Evolutionary conservation across 2,329 filamentous ascomycete species (phyloP).

Genomic region (Ophiostoma populinum): DNA sequence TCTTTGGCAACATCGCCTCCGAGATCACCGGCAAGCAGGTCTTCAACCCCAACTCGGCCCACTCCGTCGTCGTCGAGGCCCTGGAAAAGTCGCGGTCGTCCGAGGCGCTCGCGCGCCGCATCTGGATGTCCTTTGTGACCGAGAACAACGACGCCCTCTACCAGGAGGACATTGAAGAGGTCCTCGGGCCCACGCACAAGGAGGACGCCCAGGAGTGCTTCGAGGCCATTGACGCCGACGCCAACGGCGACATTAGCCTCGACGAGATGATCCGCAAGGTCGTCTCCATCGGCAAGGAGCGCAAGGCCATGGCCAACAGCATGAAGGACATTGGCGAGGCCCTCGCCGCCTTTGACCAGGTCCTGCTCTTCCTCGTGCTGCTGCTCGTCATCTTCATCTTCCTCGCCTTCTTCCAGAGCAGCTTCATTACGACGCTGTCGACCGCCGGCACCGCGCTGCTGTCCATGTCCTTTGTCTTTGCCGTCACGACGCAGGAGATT

Average conservation of each 20-base stretch:
- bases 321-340: constrained; percentile 98
- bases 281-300: constrained; percentile 65
- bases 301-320: constrained; percentile 76
- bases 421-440: constrained; percentile 68
- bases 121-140: constrained; percentile 97
- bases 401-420: constrained; percentile 74
- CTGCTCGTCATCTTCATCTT: constrained; percentile 74
- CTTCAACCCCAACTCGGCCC: constrained; percentile 80
- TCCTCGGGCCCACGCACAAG: constrained; percentile 59
- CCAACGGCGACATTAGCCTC: constrained; percentile 84
- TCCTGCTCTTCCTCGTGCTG: constrained; percentile 66
- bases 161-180: constrained; percentile 69
- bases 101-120: constrained; percentile 80
- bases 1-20: constrained; percentile 81
- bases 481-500: constrained; percentile 80
- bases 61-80: constrained; percentile 77
- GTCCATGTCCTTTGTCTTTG: constrained; percentile 93
- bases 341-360: constrained; percentile 73
- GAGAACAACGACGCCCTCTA: constrained; percentile 71
- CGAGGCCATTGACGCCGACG: constrained; percentile 61
- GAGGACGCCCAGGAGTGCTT: constrained; percentile 79
- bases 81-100: constrained; percentile 70
- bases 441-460: constrained; percentile 84
- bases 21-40: constrained; percentile 93
- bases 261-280: constrained; percentile 90